Evolutionary conservation across 2,329 filamentous ascomycete genomes (phyloP).

Genomic region (Aureobasidium melanogenum): DNA sequence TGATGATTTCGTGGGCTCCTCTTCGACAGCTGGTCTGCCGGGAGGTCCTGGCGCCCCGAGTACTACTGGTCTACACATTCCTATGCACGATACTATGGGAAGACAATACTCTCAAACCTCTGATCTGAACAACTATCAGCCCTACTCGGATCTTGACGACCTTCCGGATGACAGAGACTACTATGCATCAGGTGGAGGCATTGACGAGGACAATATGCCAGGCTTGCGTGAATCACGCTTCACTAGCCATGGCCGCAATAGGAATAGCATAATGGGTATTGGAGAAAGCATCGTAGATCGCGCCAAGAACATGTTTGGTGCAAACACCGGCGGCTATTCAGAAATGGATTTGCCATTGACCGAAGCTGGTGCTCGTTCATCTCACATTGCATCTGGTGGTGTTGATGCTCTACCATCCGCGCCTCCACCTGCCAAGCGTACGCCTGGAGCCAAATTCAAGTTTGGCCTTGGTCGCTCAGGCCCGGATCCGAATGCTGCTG

Average conservation of each 20-base stretch:
- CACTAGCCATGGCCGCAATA: constrained; percentile 40
- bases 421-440: constrained; percentile 37
- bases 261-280: constrained; percentile 81
- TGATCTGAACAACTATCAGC: constrained; percentile 76
- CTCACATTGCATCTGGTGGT: constrained; percentile 29
- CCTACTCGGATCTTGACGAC: constrained; percentile 85
- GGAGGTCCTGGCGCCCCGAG: constrained; percentile 33
- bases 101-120: constrained; percentile 64
- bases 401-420: constrained; percentile 18
- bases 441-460: constrained; percentile 71
- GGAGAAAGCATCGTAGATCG: constrained; percentile 76
- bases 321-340: constrained; percentile 75
- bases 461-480: constrained; percentile 83
- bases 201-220: constrained; percentile 47
- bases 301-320: constrained; percentile 84
- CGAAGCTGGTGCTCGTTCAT: constrained; percentile 53
- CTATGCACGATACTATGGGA: constrained; percentile 29
- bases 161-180: constrained; percentile 68
- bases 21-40: constrained; percentile 36
- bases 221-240: constrained; percentile 45
- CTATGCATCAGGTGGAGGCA: constrained; percentile 56
- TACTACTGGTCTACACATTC: constrained; percentile 31
- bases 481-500: constrained; percentile 80
- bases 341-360: constrained; percentile 98
- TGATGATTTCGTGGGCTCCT: constrained; percentile 79